These are phyloP conservation scores for Chrysosporium queenslandicum DNA, from an alignment of 2,329 filamentous ascomycete species.

Conservation along the genomic window DNA sequence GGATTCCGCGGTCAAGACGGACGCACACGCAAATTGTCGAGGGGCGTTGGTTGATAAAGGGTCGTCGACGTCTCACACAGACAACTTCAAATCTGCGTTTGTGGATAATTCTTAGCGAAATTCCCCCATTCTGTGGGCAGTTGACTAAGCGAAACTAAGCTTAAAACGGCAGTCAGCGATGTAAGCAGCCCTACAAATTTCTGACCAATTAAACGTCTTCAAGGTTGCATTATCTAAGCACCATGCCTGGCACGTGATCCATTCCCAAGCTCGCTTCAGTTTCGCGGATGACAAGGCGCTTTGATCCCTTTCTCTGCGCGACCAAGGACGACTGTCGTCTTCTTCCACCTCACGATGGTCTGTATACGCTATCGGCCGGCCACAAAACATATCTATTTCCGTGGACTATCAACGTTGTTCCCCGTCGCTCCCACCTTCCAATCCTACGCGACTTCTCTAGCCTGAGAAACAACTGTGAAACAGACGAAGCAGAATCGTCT, in stretches of 20 bases:
- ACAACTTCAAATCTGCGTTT: conserved; percentile 18
- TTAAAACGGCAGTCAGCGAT: conserved; percentile 17
- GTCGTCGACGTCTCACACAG: conserved; percentile 19
- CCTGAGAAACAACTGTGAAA: not conserved
- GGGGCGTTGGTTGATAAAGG: conserved; percentile 28
- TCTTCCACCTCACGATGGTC: not conserved
- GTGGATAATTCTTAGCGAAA: conserved; percentile 35
- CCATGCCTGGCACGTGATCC: not conserved
- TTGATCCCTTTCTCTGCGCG: not conserved
- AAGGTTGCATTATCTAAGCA: not conserved
- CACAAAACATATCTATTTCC: not conserved
- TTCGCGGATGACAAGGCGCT: too few relatives aligned
- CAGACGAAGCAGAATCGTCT: not conserved
- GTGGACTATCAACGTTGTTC: too few relatives aligned
- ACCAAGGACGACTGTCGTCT: too few relatives aligned
- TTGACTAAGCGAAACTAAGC: conserved; percentile 30
- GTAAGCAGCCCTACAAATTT: conserved; percentile 20
- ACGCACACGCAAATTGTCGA: conserved; percentile 39
- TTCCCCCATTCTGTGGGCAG: conserved; percentile 23
- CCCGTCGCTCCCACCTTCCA: not conserved
- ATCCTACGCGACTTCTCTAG: not conserved
- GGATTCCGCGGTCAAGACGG: conserved; percentile 41
- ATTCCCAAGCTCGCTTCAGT: too few relatives aligned
- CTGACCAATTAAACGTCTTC: not conserved
- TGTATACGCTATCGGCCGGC: not conserved